A percentile compares a stretch with the other conserved stretches of the same genome.
Conservation (phyloP, 2,329 filamentous ascomycete species). For the Chaetothyriales sp. region DNA sequence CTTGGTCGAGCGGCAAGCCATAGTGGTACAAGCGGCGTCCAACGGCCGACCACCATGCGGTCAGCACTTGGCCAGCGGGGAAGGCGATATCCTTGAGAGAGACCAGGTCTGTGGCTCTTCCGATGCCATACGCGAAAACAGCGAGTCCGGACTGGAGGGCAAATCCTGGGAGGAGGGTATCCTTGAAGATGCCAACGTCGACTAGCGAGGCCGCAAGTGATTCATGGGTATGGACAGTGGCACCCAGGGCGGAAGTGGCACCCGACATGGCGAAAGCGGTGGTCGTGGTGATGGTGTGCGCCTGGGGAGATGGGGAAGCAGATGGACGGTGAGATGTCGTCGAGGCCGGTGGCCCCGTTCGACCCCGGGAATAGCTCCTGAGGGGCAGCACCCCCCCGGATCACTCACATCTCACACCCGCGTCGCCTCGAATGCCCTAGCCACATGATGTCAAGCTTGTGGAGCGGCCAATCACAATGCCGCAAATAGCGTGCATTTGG, state of each 20-base stretch:
- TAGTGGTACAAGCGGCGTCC: constrained; percentile 37
- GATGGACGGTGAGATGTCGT: neutral
- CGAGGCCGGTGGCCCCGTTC: neutral
- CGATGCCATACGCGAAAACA: constrained; percentile 38
- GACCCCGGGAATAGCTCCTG: neutral
- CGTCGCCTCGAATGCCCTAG: neutral
- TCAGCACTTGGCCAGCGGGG: constrained; percentile 41
- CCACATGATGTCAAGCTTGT: neutral
- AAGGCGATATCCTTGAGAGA: constrained; percentile 50
- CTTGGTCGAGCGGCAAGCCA: constrained; percentile 33
- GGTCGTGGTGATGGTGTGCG: neutral
- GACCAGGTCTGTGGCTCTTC: constrained; percentile 39
- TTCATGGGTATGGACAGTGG: neutral
- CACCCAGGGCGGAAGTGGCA: neutral
- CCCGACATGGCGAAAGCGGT: neutral
- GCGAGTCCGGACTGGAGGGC: constrained; percentile 40
- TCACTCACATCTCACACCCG: neutral
- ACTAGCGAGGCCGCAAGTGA: constrained; percentile 2
- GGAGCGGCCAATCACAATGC: neutral
- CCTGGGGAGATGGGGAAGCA: neutral
- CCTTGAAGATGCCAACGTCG: constrained; percentile 39
- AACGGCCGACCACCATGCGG: constrained; percentile 48
- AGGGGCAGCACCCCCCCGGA: neutral
- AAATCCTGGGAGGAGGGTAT: constrained; percentile 42
- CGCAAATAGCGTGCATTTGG: neutral